A percentile compares a stretch with the other conserved stretches of the same genome.
Evolutionary conservation across 1,284 basidiomycete genomes (phyloP).

Genomic region (Tylopilus sp.): DNA sequence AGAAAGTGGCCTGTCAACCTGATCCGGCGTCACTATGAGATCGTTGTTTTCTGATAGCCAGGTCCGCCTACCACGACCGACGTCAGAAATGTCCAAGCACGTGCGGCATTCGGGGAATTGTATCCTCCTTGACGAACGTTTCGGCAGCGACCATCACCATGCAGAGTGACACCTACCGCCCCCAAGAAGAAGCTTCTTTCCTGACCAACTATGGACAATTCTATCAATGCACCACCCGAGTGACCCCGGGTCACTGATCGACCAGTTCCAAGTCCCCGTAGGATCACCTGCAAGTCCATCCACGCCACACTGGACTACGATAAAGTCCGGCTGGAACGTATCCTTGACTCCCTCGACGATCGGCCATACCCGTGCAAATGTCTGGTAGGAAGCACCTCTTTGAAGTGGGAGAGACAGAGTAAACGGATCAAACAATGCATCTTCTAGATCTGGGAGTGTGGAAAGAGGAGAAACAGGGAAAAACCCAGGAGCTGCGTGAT

Average conservation of each 20-base stretch:
- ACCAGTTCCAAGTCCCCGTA: conserved; percentile 75
- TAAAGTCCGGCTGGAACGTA: conserved; percentile 70
- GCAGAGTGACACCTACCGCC: conserved; percentile 43
- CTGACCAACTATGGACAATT: conserved; percentile 54
- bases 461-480: conserved; percentile 66
- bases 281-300: conserved; percentile 86
- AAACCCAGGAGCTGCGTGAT: conserved; percentile 78
- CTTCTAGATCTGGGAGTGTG: conserved; percentile 41
- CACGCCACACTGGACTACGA: conserved; percentile 81
- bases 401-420: conserved; percentile 72
- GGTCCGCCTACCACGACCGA: conserved; percentile 53
- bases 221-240: conserved; percentile 64
- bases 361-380: conserved; percentile 61
- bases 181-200: conserved; percentile 60
- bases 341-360: conserved; percentile 57
- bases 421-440: conserved; percentile 55
- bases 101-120: conserved; percentile 72
- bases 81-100: conserved; percentile 81
- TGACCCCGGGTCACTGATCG: conserved; percentile 57
- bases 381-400: conserved; percentile 57
- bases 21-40: neutral
- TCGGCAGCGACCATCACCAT: neutral
- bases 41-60: neutral
- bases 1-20: conserved; percentile 53
- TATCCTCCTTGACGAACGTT: conserved; percentile 62